Percentiles rank a stretch among this genome's conserved stretches.
phyloP scores from a whole-genome alignment of 108 stramenopile species.

The Fistulifera pelliculosa region DNA sequence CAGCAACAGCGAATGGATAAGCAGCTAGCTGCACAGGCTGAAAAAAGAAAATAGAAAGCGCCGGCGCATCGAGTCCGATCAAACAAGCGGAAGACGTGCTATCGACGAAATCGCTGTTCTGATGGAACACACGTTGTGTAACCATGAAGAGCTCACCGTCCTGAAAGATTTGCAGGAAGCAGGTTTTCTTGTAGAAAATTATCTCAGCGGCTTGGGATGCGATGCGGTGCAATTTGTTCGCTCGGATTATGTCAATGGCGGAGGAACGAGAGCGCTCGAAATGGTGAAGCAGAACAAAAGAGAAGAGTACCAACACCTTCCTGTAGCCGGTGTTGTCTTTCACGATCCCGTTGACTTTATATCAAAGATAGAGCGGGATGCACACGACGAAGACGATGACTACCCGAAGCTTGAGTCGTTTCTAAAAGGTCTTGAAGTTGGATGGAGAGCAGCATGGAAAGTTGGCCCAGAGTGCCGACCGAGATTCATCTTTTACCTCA shows the following conservation, averaged over 20 bases:
- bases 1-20: slow-evolving; percentile 17
- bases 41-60: slow-evolving; percentile 16
- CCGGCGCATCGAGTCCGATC: slow-evolving; percentile 18
- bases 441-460: slow-evolving; percentile 28
- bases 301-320: slow-evolving; percentile 22
- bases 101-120: slow-evolving; percentile 37
- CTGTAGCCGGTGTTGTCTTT: slow-evolving; percentile 22
- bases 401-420: slow-evolving; percentile 34
- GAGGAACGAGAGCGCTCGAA: slow-evolving; percentile 30
- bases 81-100: slow-evolving; percentile 32
- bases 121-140: slow-evolving; percentile 22
- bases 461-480: slow-evolving; percentile 6
- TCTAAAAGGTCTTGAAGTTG: slow-evolving; percentile 13
- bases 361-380: slow-evolving; percentile 21
- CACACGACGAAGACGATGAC: slow-evolving; percentile 35
- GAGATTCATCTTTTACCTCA: slow-evolving; percentile 26
- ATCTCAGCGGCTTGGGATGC: slow-evolving; percentile 8
- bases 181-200: slow-evolving; percentile 9
- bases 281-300: slow-evolving; percentile 11
- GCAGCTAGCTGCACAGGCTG: slow-evolving; percentile 1
- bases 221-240: slow-evolving; percentile 39
- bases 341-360: slow-evolving; percentile 34
- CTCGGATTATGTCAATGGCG: slow-evolving; percentile 37
- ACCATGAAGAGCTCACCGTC: slow-evolving; percentile 2
- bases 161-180: slow-evolving; percentile 3